phyloP scores from a whole-genome alignment of 345 rosid species.

The Garcia nutans region DNA sequence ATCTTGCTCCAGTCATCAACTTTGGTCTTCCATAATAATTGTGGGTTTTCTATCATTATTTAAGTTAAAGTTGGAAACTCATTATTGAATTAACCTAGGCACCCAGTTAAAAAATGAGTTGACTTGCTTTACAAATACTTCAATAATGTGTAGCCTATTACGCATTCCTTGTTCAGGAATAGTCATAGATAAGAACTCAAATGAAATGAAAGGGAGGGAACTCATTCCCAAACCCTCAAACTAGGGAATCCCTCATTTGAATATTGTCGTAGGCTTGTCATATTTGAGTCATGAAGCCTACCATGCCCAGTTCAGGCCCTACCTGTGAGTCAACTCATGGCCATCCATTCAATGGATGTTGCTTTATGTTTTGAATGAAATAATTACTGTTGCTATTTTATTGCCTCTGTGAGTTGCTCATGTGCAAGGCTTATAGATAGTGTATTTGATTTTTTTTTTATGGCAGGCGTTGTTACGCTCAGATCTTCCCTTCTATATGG shows the following conservation, averaged over 20 bases:
- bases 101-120: neutral
- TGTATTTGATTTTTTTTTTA: neutral
- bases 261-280: no score
- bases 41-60: neutral
- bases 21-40: no score
- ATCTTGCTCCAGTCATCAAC: neutral
- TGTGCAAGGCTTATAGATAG: neutral
- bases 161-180: neutral
- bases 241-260: no score
- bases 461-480: conserved; percentile 75
- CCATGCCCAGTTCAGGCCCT: no score
- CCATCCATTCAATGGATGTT: neutral
- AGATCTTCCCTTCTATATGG: conserved; percentile 87
- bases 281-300: no score
- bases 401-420: neutral
- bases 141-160: neutral
- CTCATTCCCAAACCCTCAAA: no score
- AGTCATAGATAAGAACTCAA: neutral
- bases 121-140: neutral
- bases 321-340: no score
- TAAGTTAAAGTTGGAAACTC: neutral
- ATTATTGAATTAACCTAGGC: neutral
- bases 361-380: conserved; percentile 4
- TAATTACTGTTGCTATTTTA: neutral
- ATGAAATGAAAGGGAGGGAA: no score